phyloP scores from a whole-genome alignment of 345 rosid species.

The Citrus maxima region DNA sequence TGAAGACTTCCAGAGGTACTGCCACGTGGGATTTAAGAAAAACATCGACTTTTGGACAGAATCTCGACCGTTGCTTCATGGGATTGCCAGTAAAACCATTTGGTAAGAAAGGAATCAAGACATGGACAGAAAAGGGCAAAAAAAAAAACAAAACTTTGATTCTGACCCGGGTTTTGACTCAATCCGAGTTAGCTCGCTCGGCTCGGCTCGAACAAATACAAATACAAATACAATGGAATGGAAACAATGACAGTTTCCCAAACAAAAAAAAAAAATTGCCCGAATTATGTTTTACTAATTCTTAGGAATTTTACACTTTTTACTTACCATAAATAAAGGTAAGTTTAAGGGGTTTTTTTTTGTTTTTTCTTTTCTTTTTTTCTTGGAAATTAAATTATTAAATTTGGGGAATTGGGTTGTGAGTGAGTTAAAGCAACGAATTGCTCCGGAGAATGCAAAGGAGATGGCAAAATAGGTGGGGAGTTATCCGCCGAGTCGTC shows the following conservation, averaged over 20 bases:
- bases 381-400: neutral
- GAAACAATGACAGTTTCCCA: too few species aligned
- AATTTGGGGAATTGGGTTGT: neutral
- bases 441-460: constrained; percentile 31
- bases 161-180: constrained; percentile 38
- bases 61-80: constrained; percentile 75
- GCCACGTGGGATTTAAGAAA: constrained; percentile 46
- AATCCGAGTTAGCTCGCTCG: constrained; percentile 18
- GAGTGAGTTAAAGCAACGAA: neutral
- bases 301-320: neutral
- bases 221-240: neutral
- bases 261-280: neutral
- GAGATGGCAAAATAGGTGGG: constrained; percentile 62
- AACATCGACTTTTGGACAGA: constrained; percentile 62
- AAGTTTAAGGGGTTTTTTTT: neutral
- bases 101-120: constrained; percentile 29
- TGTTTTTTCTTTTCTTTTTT: neutral
- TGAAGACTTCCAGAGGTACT: constrained; percentile 58
- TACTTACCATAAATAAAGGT: neutral
- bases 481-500: constrained; percentile 67
- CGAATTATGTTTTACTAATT: constrained; percentile 11
- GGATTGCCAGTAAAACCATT: constrained; percentile 42
- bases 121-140: neutral
- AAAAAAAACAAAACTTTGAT: neutral
- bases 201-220: neutral